Percentiles rank a stretch among this genome's conserved stretches.
Conservation (phyloP, 495 filamentous ascomycete species). For the Chaetomium cochliodes region DNA sequence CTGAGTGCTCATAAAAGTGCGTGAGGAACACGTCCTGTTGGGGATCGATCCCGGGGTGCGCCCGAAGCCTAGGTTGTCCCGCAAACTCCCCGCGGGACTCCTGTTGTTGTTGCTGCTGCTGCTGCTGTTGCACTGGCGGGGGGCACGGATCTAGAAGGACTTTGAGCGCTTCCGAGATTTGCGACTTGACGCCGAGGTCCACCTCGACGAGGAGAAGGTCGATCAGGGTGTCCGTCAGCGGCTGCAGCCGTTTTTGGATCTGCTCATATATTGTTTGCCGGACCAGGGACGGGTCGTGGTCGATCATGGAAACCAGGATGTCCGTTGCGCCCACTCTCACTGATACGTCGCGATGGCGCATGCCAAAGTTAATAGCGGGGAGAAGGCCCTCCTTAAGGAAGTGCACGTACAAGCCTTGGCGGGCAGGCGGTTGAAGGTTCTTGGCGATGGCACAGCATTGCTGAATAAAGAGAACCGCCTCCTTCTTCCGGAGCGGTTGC, state of each 20-base stretch:
- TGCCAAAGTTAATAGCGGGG: slow-evolving; percentile 84
- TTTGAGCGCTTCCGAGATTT: slow-evolving; percentile 94
- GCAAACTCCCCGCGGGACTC: slow-evolving; percentile 65
- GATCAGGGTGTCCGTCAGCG: slow-evolving; percentile 90
- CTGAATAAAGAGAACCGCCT: slow-evolving; percentile 94
- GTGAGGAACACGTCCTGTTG: slow-evolving; percentile 82
- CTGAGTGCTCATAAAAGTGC: slow-evolving; percentile 87
- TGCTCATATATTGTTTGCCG: slow-evolving; percentile 88
- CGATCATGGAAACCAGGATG: slow-evolving; percentile 88
- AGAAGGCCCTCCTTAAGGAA: slow-evolving; percentile 88
- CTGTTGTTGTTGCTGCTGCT: slow-evolving; percentile 28
- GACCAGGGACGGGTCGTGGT: slow-evolving; percentile 93
- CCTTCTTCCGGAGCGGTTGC: slow-evolving; percentile 74
- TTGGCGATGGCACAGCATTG: slow-evolving; percentile 95
- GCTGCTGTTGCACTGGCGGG: slow-evolving; percentile 33
- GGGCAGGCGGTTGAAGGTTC: slow-evolving; percentile 78
- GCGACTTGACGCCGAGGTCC: slow-evolving; percentile 92
- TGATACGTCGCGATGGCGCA: slow-evolving; percentile 77
- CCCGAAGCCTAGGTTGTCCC: slow-evolving; percentile 56
- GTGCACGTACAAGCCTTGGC: slow-evolving; percentile 79
- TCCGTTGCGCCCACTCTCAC: slow-evolving; percentile 92
- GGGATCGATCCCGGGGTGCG: slow-evolving; percentile 53
- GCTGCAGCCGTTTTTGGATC: slow-evolving; percentile 78
- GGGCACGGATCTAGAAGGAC: slow-evolving; percentile 85
- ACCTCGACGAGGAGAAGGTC: slow-evolving; percentile 87